Percentiles rank a stretch among this genome's conserved stretches.
Conservation (phyloP, 2,329 filamentous ascomycete species). For the Penicillium sp. region DNA sequence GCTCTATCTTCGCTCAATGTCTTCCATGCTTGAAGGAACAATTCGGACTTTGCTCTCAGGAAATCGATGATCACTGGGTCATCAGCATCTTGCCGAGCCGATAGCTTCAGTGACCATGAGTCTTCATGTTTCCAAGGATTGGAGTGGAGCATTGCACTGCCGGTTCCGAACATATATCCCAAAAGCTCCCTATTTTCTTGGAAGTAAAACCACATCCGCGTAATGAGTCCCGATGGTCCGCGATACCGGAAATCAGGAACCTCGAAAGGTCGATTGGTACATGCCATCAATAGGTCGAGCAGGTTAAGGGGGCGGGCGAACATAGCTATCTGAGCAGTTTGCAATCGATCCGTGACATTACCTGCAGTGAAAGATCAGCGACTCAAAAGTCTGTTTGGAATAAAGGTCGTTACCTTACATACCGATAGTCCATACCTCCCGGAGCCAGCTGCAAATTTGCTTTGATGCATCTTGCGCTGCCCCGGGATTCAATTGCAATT, state of each 20-base stretch:
- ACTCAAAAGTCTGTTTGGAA: not conserved
- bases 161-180: conserved; percentile 52
- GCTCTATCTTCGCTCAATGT: conserved; percentile 43
- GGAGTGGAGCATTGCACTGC: conserved; percentile 18
- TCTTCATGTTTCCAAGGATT: conserved; percentile 30
- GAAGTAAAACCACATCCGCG: conserved; percentile 45
- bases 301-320: conserved; percentile 68
- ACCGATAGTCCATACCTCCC: conserved; percentile 82
- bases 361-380: conserved; percentile 44
- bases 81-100: conserved; percentile 34
- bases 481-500: conserved; percentile 68
- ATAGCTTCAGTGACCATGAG: conserved; percentile 24
- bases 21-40: conserved; percentile 48
- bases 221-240: conserved; percentile 33
- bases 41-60: conserved; percentile 48
- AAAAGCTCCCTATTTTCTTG: conserved; percentile 45
- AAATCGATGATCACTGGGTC: conserved; percentile 48
- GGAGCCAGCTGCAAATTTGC: conserved; percentile 77
- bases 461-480: conserved; percentile 68
- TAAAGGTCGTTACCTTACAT: conserved; percentile 31
- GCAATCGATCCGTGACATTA: conserved; percentile 61
- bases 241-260: conserved; percentile 21
- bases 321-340: conserved; percentile 64
- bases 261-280: conserved; percentile 58
- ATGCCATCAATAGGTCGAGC: conserved; percentile 67